Evolutionary conservation across 2,329 filamentous ascomycete genomes (phyloP).

Genomic region (Nannizzia gypsea): DNA sequence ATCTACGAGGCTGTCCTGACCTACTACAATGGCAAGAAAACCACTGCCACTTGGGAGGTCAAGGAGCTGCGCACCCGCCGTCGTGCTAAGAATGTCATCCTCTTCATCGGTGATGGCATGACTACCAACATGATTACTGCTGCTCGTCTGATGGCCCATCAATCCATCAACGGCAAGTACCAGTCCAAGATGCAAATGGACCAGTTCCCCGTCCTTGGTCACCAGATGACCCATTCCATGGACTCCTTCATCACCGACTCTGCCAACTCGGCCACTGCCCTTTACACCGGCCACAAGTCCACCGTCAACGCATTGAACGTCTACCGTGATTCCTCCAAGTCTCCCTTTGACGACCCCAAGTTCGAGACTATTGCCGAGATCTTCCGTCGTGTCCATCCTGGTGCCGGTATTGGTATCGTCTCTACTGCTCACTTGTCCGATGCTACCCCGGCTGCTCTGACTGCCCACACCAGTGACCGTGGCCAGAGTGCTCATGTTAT

Average conservation of each 20-base stretch:
- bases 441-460: slow-evolving; percentile 66
- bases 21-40: slow-evolving; percentile 62
- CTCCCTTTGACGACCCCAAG: slow-evolving; percentile 71
- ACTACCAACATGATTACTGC: slow-evolving; percentile 45
- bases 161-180: slow-evolving; percentile 75
- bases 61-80: slow-evolving; percentile 56
- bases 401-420: slow-evolving; percentile 52
- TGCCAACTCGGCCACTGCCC: slow-evolving; percentile 69
- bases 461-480: slow-evolving; percentile 60
- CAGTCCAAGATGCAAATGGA: slow-evolving; percentile 65
- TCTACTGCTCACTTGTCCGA: slow-evolving; percentile 65
- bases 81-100: slow-evolving; percentile 72
- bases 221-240: slow-evolving; percentile 81
- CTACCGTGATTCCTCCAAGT: slow-evolving; percentile 63
- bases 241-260: slow-evolving; percentile 79
- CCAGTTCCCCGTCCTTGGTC: slow-evolving; percentile 72
- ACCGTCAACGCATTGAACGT: slow-evolving; percentile 73
- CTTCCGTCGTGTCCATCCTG: slow-evolving; percentile 54
- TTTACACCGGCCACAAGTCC: slow-evolving; percentile 75
- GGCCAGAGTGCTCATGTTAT: slow-evolving; percentile 59
- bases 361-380: slow-evolving; percentile 66
- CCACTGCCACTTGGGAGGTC: slow-evolving; percentile 65
- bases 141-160: slow-evolving; percentile 68
- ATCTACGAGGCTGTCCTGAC: slow-evolving; percentile 63
- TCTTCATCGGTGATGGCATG: slow-evolving; percentile 66